A percentile compares a stretch with the other conserved stretches of the same genome.
Evolutionary conservation across 768 basidiomycete genomes (phyloP).

Genomic region (Crepidotus variabilis): DNA sequence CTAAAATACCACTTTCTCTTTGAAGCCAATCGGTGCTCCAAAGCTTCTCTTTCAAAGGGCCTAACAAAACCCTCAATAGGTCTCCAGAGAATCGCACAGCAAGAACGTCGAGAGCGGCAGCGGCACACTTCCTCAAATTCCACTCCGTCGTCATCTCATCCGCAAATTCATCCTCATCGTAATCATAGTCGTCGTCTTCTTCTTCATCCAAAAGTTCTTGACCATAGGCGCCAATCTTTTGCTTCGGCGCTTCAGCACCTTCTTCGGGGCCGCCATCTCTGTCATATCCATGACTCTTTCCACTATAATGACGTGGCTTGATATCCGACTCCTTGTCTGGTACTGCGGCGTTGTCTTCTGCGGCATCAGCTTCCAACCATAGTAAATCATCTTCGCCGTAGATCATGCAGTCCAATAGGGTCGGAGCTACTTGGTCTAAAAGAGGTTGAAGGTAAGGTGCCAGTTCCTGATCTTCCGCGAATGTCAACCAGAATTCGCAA

Average conservation of each 20-base stretch:
- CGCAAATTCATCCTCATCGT: constrained; percentile 88
- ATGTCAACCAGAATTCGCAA: constrained; percentile 99
- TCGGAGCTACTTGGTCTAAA: constrained; percentile 88
- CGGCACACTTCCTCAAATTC: constrained; percentile 98
- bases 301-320: constrained; percentile 86
- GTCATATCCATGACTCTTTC: constrained; percentile 83
- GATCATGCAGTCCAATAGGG: constrained; percentile 95
- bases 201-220: constrained; percentile 82
- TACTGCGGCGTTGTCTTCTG: constrained; percentile 68
- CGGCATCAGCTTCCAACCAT: constrained; percentile 89
- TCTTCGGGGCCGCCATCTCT: constrained; percentile 52
- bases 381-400: constrained; percentile 96
- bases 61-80: constrained; percentile 81
- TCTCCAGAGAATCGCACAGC: constrained; percentile 92
- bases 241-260: constrained; percentile 31
- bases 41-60: constrained; percentile 88
- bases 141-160: constrained; percentile 98
- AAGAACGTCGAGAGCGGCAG: constrained; percentile 94
- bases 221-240: constrained; percentile 63
- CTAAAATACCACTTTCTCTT: constrained; percentile 92
- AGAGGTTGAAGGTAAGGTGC: constrained; percentile 81
- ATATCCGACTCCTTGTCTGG: constrained; percentile 96
- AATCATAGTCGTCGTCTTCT: constrained; percentile 84
- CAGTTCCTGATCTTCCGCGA: constrained; percentile 92
- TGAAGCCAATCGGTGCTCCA: constrained; percentile 94